Conservation (phyloP, 2,329 filamentous ascomycete species). For the Leptoxyphium fumago region DNA sequence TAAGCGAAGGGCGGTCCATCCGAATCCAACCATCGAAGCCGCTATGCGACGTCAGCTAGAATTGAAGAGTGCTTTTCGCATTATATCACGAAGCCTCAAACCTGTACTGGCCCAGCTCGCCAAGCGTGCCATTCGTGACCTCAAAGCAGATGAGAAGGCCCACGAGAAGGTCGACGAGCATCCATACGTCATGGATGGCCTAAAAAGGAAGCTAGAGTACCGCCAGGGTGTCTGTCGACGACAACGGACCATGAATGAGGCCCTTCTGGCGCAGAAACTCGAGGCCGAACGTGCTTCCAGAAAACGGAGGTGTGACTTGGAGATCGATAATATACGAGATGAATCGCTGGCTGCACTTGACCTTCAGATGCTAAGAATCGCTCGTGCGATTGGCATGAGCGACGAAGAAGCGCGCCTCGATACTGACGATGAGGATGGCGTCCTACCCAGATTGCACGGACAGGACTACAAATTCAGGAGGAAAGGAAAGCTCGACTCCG, state of each 20-base stretch:
- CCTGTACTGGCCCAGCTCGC: slow-evolving; percentile 51
- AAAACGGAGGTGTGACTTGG: slow-evolving; percentile 18
- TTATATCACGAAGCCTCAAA: slow-evolving; percentile 48
- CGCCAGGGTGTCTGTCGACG: slow-evolving; percentile 25
- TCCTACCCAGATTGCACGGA: slow-evolving; percentile 22
- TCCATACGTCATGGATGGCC: slow-evolving; percentile 33
- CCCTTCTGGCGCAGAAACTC: slow-evolving; percentile 22
- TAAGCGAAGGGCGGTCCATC: slow-evolving; percentile 30
- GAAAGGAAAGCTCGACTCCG: slow-evolving; percentile 9
- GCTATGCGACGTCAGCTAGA: slow-evolving; percentile 45
- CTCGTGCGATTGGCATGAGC: slow-evolving; percentile 9
- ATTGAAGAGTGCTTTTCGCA: slow-evolving; percentile 50
- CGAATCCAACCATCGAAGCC: slow-evolving; percentile 30
- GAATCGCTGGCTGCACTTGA: slow-evolving; percentile 14
- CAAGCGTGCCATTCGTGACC: slow-evolving; percentile 41
- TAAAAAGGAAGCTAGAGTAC: slow-evolving; percentile 33
- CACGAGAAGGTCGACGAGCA: slow-evolving; percentile 43
- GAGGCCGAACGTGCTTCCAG: slow-evolving; percentile 24
- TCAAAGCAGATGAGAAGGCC: slow-evolving; percentile 39
- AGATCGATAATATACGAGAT: slow-evolving; percentile 16
- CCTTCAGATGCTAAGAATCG: slow-evolving; percentile 15
- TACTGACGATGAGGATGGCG: slow-evolving; percentile 23
- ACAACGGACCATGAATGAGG: slow-evolving; percentile 22
- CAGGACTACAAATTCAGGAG: slow-evolving; percentile 15
- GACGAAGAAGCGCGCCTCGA: slow-evolving; percentile 4